Evolutionary conservation across 108 stramenopile species (phyloP).

Genomic region (Thalassiosira profunda): DNA sequence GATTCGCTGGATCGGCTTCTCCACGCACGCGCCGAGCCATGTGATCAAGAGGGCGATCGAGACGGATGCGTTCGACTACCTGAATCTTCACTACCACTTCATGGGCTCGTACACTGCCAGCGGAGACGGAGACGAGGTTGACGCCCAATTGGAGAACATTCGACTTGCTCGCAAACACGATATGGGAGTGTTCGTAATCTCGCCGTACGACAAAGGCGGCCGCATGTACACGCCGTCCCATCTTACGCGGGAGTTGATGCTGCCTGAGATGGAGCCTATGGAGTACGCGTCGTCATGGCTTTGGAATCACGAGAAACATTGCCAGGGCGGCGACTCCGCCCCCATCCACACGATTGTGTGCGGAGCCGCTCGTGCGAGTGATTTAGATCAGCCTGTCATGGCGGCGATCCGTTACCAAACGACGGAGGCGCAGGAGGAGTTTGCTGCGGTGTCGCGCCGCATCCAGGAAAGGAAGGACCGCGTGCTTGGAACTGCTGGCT

Average conservation of each 20-base stretch:
- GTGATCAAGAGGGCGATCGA: slow-evolving; percentile 72
- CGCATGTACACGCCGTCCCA: slow-evolving; percentile 72
- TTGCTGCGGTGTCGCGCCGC: slow-evolving; percentile 39
- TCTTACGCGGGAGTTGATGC: slow-evolving; percentile 62
- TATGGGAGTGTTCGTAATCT: slow-evolving; percentile 92
- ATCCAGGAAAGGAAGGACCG: slow-evolving; percentile 57
- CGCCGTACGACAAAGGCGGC: slow-evolving; percentile 93
- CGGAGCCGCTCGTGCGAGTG: slow-evolving; percentile 77
- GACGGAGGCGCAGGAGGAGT: slow-evolving; percentile 31
- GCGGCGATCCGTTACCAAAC: slow-evolving; percentile 51
- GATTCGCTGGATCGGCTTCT: slow-evolving; percentile 88
- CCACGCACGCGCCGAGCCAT: slow-evolving; percentile 83
- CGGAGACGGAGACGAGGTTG: slow-evolving; percentile 53
- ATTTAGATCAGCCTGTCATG: slow-evolving; percentile 75
- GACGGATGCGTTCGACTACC: slow-evolving; percentile 82
- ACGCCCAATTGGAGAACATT: slow-evolving; percentile 65
- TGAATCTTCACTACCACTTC: slow-evolving; percentile 92
- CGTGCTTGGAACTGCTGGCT: slow-evolving; percentile 76
- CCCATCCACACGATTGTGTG: slow-evolving; percentile 66
- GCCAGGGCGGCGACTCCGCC: slow-evolving; percentile 23
- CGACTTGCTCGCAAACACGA: slow-evolving; percentile 68
- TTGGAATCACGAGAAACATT: slow-evolving; percentile 58
- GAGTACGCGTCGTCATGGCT: slow-evolving; percentile 66
- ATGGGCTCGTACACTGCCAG: slow-evolving; percentile 88
- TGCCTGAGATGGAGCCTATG: slow-evolving; percentile 86